These are phyloP conservation scores for Arabidopsis thaliana DNA, from an alignment of 345 rosid species.

Conservation along the genomic window DNA sequence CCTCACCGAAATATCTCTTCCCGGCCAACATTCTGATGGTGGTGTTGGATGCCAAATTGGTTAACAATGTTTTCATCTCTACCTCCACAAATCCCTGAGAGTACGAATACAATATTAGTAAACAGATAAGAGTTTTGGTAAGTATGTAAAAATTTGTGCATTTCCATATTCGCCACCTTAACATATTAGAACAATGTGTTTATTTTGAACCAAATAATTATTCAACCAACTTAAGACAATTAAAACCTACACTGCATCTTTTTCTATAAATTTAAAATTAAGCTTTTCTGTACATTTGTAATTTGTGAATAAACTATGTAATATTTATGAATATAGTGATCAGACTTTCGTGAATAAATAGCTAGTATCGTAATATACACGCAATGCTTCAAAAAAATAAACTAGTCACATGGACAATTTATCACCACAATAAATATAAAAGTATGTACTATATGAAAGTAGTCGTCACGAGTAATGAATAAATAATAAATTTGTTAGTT, in stretches of 20 bases:
- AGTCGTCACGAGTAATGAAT: no score
- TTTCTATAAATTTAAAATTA: neutral
- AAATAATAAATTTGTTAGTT: no score
- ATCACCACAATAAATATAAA: no score
- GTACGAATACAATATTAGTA: neutral
- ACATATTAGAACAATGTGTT: no score
- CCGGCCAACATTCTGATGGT: constrained; percentile 53
- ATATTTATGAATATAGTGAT: neutral
- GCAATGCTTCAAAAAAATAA: neutral
- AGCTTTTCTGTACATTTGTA: no score
- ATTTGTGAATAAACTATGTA: neutral
- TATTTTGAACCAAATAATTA: no score
- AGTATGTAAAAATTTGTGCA: no score
- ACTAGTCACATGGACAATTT: neutral
- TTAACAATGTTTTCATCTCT: constrained; percentile 47
- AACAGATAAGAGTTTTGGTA: neutral
- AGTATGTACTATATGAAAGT: no score
- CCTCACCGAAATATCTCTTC: constrained; percentile 55
- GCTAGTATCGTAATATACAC: neutral
- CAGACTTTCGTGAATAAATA: neutral
- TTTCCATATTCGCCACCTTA: no score
- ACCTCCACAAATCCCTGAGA: constrained; percentile 41
- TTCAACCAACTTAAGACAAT: neutral
- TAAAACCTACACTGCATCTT: neutral
- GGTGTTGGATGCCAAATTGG: constrained; percentile 47